These are phyloP conservation scores for Saccharomycopsis malanga DNA, from an alignment of 805 yeast genomes.

Conservation along the genomic window DNA sequence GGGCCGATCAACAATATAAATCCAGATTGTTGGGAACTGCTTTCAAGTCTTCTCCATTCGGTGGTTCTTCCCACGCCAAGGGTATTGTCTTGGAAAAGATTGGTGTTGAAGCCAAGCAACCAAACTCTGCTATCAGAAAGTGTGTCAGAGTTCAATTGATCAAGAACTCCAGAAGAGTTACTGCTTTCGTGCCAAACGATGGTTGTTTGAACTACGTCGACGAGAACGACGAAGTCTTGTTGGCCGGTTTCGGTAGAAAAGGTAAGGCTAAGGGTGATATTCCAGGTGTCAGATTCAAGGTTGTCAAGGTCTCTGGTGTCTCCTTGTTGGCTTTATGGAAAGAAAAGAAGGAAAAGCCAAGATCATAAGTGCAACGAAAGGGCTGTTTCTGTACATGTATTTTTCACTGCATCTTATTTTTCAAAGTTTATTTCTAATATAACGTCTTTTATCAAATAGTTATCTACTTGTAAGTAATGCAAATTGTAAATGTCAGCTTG, in stretches of 20 bases:
- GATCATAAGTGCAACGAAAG: conserved; percentile 59
- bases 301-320: conserved; percentile 99
- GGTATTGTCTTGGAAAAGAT: conserved; percentile 99
- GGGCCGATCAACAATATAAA: conserved; percentile 99
- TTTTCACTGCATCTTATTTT: background rate
- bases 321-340: conserved; percentile 99
- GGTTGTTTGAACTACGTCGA: conserved; percentile 99
- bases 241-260: conserved; percentile 99
- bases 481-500: too few relatives aligned
- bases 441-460: background rate
- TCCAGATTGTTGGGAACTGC: conserved; percentile 99
- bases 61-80: conserved; percentile 99
- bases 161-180: conserved; percentile 99
- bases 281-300: conserved; percentile 99
- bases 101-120: conserved; percentile 99
- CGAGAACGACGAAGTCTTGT: conserved; percentile 98
- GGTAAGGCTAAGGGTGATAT: conserved; percentile 99
- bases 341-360: conserved; percentile 99
- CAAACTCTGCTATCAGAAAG: conserved; percentile 99
- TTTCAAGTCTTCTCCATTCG: conserved; percentile 99
- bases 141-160: conserved; percentile 99
- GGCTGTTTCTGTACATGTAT: background rate
- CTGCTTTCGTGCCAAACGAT: conserved; percentile 99
- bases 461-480: background rate
- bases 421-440: too few relatives aligned